Evolutionary conservation across 768 basidiomycete species (phyloP).

Genomic region (Trametes cinnabarina): DNA sequence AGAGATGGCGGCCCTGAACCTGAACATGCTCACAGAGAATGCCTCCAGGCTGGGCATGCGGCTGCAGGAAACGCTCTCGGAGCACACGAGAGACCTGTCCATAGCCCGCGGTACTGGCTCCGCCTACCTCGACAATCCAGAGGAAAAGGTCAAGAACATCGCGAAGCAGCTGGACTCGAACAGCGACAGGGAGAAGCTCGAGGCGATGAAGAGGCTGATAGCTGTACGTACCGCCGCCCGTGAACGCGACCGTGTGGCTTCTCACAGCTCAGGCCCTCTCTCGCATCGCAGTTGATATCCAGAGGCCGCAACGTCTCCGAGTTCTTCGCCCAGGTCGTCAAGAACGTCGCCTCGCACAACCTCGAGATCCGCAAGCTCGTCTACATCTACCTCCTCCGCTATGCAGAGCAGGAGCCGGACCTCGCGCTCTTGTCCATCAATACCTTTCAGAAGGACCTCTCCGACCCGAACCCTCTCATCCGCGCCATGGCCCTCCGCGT

Average conservation of each 20-base stretch:
- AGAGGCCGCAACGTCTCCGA: conserved; percentile 88
- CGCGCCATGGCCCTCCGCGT: conserved; percentile 95
- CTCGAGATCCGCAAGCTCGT: conserved; percentile 96
- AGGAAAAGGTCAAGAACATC: conserved; percentile 84
- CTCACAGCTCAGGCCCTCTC: not conserved
- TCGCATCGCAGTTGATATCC: conserved; percentile 79
- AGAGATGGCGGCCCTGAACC: conserved; percentile 18
- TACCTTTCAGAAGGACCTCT: conserved; percentile 95
- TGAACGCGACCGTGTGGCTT: not conserved
- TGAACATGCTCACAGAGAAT: conserved; percentile 66
- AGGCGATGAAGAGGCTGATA: conserved; percentile 92
- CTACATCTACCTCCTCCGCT: conserved; percentile 94
- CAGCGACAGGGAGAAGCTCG: conserved; percentile 86
- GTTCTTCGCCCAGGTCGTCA: conserved; percentile 96
- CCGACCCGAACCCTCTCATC: conserved; percentile 89
- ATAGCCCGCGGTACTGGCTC: conserved; percentile 54
- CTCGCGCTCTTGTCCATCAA: conserved; percentile 95
- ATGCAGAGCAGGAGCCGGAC: conserved; percentile 92
- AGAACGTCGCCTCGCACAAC: conserved; percentile 90
- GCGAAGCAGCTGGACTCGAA: conserved; percentile 83
- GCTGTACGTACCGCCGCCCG: conserved; percentile 59
- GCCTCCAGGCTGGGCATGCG: conserved; percentile 80
- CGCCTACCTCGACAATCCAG: conserved; percentile 63
- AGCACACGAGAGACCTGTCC: conserved; percentile 72
- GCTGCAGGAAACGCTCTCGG: conserved; percentile 78